Evolutionary conservation across 768 basidiomycete genomes (phyloP).

Genomic region (Boletellus sp.): DNA sequence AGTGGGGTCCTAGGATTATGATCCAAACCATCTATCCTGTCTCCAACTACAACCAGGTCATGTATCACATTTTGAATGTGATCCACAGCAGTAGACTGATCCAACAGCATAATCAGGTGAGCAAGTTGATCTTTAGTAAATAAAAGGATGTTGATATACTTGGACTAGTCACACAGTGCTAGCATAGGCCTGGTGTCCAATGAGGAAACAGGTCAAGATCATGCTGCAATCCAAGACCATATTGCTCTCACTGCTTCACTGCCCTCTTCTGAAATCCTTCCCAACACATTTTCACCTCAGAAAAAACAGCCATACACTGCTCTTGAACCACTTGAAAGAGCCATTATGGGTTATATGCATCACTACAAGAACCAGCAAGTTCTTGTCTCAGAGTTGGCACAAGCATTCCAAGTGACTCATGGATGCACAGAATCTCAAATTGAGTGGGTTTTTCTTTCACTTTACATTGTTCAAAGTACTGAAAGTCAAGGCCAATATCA

Average conservation of each 20-base stretch:
- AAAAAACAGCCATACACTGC: slow-evolving; percentile 15
- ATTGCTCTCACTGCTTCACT: not conserved
- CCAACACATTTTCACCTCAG: slow-evolving; percentile 21
- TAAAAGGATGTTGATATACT: not conserved
- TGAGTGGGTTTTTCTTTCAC: slow-evolving; percentile 12
- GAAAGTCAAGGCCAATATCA: not conserved
- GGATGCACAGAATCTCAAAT: slow-evolving; percentile 21
- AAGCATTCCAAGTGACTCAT: slow-evolving; percentile 5
- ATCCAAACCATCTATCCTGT: slow-evolving; percentile 15
- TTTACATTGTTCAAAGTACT: not conserved
- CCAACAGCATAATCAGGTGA: slow-evolving; percentile 11
- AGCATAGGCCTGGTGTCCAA: not conserved
- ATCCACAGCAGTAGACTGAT: slow-evolving; percentile 11
- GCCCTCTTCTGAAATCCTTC: not conserved
- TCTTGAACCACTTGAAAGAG: slow-evolving; percentile 16
- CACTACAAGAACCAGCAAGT: slow-evolving; percentile 3
- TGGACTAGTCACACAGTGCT: slow-evolving; percentile 8
- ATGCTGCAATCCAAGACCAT: not conserved
- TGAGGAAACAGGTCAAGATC: not conserved
- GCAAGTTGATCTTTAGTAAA: not conserved
- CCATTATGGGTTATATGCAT: slow-evolving; percentile 17
- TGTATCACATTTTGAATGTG: slow-evolving; percentile 25
- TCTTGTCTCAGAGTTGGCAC: slow-evolving; percentile 13
- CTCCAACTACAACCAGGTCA: slow-evolving; percentile 22
- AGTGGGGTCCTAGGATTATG: not conserved